Conservation (phyloP, 2,329 filamentous ascomycete genomes). For the Hawksworthiomyces lignivorus region DNA sequence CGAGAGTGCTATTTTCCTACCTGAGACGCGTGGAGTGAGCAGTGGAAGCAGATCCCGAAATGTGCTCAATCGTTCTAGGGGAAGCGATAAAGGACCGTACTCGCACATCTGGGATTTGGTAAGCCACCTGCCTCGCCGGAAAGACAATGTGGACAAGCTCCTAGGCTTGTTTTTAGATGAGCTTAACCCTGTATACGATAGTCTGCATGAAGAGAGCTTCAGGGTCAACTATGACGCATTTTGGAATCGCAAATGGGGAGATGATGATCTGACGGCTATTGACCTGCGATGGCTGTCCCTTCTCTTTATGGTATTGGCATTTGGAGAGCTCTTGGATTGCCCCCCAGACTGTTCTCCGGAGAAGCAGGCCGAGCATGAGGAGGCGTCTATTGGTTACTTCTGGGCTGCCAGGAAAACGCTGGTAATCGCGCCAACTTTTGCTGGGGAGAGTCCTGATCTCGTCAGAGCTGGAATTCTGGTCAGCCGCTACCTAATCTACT, state of each 20-base stretch:
- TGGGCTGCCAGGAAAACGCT: constrained; percentile 31
- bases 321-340: constrained; percentile 28
- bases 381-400: constrained; percentile 32
- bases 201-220: constrained; percentile 27
- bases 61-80: neutral
- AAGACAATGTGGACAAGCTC: constrained; percentile 27
- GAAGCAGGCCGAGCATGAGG: constrained; percentile 27
- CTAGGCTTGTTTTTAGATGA: constrained; percentile 26
- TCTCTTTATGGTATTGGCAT: constrained; percentile 33
- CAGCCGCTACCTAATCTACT: constrained; percentile 31
- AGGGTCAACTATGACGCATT: constrained; percentile 28
- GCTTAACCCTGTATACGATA: constrained; percentile 29
- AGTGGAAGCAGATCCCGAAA: constrained; percentile 11
- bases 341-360: constrained; percentile 5
- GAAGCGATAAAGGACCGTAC: constrained; percentile 13
- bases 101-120: constrained; percentile 33
- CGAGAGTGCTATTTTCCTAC: too few species aligned
- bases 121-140: constrained; percentile 29
- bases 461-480: constrained; percentile 32
- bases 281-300: constrained; percentile 33
- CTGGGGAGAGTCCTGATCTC: constrained; percentile 31
- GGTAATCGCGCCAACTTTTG: constrained; percentile 33
- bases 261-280: constrained; percentile 30
- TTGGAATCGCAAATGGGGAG: constrained; percentile 31
- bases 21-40: too few species aligned